phyloP scores from a whole-genome alignment of 2,329 filamentous ascomycete species.

The Diplodia corticola region DNA sequence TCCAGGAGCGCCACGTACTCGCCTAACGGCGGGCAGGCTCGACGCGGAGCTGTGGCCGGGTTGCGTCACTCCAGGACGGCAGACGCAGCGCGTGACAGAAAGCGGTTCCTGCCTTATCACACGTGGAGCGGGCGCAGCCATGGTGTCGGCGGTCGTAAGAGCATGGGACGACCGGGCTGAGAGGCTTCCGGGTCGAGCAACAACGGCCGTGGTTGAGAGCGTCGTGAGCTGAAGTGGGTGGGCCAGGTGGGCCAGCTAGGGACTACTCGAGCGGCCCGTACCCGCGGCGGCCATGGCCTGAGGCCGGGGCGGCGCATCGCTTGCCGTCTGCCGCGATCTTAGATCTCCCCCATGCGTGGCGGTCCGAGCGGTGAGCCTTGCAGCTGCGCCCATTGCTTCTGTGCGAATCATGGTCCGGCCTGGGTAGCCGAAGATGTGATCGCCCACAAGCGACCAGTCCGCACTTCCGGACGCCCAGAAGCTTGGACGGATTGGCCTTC shows the following conservation, averaged over 20 bases:
- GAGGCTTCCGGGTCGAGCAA: background rate
- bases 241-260: too few relatives aligned
- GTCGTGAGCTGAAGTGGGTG: background rate
- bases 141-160: conserved; percentile 8
- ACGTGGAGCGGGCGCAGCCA: background rate
- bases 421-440: conserved; percentile 11
- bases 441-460: background rate
- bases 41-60: background rate
- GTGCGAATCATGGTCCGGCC: conserved; percentile 9
- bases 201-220: too few relatives aligned
- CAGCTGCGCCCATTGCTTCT: background rate
- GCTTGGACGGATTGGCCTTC: background rate
- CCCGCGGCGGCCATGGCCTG: background rate
- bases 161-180: conserved; percentile 12
- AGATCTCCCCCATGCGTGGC: conserved; percentile 13
- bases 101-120: conserved; percentile 10
- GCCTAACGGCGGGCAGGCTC: conserved; percentile 1
- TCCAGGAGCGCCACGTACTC: background rate
- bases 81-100: conserved; percentile 4
- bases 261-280: background rate
- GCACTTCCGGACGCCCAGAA: background rate
- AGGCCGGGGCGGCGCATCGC: background rate
- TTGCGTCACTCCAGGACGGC: conserved; percentile 6
- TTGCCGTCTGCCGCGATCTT: conserved; percentile 17
- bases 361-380: conserved; percentile 18